These are phyloP conservation scores for Cordyceps cicadae DNA, from an alignment of 2,329 filamentous ascomycete species.

Conservation along the genomic window DNA sequence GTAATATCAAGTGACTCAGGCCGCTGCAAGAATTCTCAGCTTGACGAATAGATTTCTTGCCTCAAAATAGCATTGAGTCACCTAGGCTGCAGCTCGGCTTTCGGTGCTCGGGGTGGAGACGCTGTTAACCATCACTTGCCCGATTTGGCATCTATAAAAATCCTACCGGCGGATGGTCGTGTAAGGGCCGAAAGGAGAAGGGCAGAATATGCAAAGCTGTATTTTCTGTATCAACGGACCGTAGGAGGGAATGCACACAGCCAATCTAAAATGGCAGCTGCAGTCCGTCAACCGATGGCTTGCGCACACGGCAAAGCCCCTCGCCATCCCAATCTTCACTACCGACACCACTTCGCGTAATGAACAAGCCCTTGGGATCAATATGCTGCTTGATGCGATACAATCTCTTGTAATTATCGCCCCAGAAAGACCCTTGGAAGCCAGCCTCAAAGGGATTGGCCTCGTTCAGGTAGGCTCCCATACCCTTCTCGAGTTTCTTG, in stretches of 20 bases:
- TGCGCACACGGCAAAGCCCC: conserved; percentile 4
- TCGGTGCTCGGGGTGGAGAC: neutral
- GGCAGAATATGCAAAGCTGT: too few species aligned
- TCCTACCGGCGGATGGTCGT: neutral
- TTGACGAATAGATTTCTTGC: neutral
- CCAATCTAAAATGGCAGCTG: neutral
- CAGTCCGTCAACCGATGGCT: neutral
- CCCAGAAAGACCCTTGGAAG: conserved; percentile 30
- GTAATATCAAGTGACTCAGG: neutral
- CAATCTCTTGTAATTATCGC: conserved; percentile 26
- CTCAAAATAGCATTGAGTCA: neutral
- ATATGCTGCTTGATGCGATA: conserved; percentile 27
- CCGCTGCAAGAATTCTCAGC: neutral
- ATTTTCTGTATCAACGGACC: neutral
- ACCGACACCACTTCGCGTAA: conserved; percentile 28
- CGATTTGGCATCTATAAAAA: neutral
- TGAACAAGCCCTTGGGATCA: conserved; percentile 29
- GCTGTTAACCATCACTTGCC: neutral
- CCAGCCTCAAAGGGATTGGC: conserved; percentile 28
- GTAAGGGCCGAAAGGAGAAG: too few species aligned
- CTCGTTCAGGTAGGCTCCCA: conserved; percentile 24
- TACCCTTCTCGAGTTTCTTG: conserved; percentile 18
- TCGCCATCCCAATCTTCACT: conserved; percentile 28
- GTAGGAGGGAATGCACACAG: too few species aligned
- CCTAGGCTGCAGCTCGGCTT: neutral